phyloP scores from a whole-genome alignment of 148 eudicot genomes.

The Heliamphora exappendiculata region DNA sequence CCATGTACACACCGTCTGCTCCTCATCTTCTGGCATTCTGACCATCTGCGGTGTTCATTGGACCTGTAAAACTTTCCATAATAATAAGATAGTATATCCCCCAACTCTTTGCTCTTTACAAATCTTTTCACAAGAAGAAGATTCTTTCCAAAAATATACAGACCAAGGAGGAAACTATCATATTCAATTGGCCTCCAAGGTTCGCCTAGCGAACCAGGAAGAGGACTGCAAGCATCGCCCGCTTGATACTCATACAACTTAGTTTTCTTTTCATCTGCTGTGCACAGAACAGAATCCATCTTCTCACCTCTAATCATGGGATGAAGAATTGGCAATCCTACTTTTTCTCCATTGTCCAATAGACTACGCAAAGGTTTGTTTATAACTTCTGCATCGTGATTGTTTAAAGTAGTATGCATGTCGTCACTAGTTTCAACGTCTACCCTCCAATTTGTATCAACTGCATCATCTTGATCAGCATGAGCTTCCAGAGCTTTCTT shows the following conservation, averaged over 20 bases:
- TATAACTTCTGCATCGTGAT: background rate
- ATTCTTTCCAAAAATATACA: slow-evolving; percentile 15
- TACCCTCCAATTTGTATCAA: background rate
- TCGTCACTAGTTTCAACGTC: background rate
- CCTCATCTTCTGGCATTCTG: slow-evolving; percentile 24
- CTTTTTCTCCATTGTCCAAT: background rate
- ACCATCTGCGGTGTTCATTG: slow-evolving; percentile 25
- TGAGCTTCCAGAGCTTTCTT: background rate
- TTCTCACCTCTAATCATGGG: background rate
- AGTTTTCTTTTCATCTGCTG: slow-evolving; percentile 3
- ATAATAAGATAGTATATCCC: slow-evolving; percentile 26
- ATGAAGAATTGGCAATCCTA: slow-evolving; percentile 1
- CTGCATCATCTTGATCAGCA: background rate
- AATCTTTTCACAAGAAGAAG: slow-evolving; percentile 12
- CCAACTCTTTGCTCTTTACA: slow-evolving; percentile 19
- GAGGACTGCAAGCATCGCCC: background rate
- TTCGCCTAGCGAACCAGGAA: slow-evolving; percentile 3
- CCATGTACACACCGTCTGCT: slow-evolving; percentile 18
- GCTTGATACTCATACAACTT: background rate
- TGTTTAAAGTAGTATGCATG: background rate
- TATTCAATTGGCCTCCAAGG: slow-evolving; percentile 14
- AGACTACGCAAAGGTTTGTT: background rate
- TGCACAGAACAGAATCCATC: background rate
- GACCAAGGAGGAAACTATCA: slow-evolving; percentile 11
- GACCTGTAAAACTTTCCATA: slow-evolving; percentile 32